phyloP scores from a whole-genome alignment of 2,329 filamentous ascomycete genomes.

The Cladophialophora bantiana region DNA sequence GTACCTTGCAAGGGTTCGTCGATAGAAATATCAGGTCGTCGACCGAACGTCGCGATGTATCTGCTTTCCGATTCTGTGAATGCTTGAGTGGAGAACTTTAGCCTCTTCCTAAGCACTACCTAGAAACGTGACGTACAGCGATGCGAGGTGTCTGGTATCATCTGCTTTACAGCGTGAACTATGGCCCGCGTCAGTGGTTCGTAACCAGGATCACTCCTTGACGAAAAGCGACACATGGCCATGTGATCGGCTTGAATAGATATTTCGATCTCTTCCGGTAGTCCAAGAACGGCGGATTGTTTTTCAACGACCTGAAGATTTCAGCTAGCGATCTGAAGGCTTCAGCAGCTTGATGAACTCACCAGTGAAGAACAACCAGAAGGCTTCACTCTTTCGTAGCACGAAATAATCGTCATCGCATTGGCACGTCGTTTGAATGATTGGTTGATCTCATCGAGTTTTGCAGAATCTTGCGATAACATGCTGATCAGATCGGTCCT shows the following conservation, averaged over 20 bases:
- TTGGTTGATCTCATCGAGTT: constrained; percentile 28
- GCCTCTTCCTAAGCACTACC: constrained; percentile 18
- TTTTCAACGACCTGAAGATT: background rate
- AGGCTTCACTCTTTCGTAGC: constrained; percentile 31
- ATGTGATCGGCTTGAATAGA: constrained; percentile 31
- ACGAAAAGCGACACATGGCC: constrained; percentile 31
- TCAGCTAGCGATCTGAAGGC: background rate
- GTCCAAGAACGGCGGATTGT: background rate
- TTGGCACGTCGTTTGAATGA: constrained; percentile 23
- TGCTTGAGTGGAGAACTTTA: constrained; percentile 21
- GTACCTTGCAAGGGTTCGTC: background rate
- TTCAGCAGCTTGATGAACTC: constrained; percentile 19
- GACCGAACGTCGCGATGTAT: background rate
- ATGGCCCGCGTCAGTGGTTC: constrained; percentile 17
- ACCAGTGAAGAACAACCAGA: constrained; percentile 25
- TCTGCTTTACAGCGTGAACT: constrained; percentile 20
- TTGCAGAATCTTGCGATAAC: constrained; percentile 26
- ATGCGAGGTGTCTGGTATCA: constrained; percentile 15
- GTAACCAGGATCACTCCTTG: constrained; percentile 21
- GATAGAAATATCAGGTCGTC: background rate
- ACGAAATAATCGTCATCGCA: constrained; percentile 25
- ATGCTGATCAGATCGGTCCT: background rate
- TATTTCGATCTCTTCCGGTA: constrained; percentile 23
- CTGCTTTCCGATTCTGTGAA: constrained; percentile 26
- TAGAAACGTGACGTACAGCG: constrained; percentile 22